These are phyloP conservation scores for Aureobasidium namibiae DNA, from an alignment of 2,329 filamentous ascomycete genomes.

Conservation along the genomic window DNA sequence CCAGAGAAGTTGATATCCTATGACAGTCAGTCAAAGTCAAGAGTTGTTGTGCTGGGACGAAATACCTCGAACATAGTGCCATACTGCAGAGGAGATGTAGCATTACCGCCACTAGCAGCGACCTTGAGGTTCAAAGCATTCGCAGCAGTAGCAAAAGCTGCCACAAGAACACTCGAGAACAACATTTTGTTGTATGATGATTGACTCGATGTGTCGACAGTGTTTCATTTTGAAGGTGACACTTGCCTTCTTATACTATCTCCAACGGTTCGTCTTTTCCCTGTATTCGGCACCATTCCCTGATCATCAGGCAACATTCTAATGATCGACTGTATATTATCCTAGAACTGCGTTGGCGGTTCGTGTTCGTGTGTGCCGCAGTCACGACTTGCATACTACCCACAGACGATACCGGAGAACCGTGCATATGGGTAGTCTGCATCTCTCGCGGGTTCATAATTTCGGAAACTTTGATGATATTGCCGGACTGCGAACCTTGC, in stretches of 20 bases:
- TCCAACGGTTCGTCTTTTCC: background rate
- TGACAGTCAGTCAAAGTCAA: background rate
- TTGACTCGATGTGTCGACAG: background rate
- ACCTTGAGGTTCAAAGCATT: slow-evolving; percentile 21
- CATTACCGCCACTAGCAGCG: slow-evolving; percentile 28
- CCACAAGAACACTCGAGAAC: slow-evolving; percentile 1
- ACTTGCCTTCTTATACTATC: background rate
- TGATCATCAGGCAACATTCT: slow-evolving; percentile 3
- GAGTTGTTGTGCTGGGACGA: background rate
- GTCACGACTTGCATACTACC: background rate
- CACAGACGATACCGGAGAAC: background rate
- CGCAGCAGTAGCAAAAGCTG: slow-evolving; percentile 16
- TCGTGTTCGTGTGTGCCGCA: background rate
- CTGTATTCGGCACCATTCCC: background rate
- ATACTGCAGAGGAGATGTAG: slow-evolving; percentile 32
- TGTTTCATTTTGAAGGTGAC: background rate
- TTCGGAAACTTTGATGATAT: background rate
- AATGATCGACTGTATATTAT: background rate
- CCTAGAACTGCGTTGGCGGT: background rate
- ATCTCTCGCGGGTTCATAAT: background rate
- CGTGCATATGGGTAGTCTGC: background rate
- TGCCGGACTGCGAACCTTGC: background rate
- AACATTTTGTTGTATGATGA: background rate
- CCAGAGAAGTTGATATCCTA: slow-evolving; percentile 59
- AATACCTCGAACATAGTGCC: slow-evolving; percentile 36